Base-by-base conservation (phyloP, 148 eudicot genomes). In the Diospyros kaki region DNA sequence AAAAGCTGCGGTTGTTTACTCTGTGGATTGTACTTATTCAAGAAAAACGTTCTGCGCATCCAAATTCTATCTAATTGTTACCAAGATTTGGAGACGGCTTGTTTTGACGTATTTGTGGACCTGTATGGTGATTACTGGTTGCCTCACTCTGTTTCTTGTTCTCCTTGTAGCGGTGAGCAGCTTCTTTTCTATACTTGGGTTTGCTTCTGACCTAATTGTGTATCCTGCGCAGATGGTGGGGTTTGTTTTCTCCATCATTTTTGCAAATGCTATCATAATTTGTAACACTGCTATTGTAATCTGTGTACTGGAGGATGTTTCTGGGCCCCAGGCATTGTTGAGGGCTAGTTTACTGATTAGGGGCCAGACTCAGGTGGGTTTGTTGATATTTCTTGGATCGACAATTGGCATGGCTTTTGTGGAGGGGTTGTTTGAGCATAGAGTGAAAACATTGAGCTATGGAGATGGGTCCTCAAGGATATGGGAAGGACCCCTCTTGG, bases 401-500 rank as follows among this genome's bases (percentile, higher is more conserved):
- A 92, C 97, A 0, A 86, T 92, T n/a, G 97, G 94, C 55, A 81
- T 88, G 96, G 91, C 96, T 2, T 80, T 90, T 76, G 89, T 89
- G 69, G 94, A 92, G 77, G 97, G 91, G 3, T 83, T 92, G 76
- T 95, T 95, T 84, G 98, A 95, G 88, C 96, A 95, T 81, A 78
- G 97, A 71, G 97, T 92, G 76, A 92, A 90, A 84, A 90, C 85
- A 1, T 54, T 92, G 69, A 90, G 98, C 78, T 89, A 95, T 73
- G 96, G 93, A 63, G 98, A 92, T 64, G 96, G 89, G 58, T 85
- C 93, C 17, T 90, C 90, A 12, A 81, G 96, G 77, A 14, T 90
- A 68, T 95, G 98, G 98, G 96, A 95, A 91, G 94, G 96, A 41
- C 97, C 97, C 1, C 86, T 95, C 70, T 79, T 92, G 92, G 97